Evolutionary conservation across 2,329 filamentous ascomycete species (phyloP).

Genomic region (Coleophoma eucalyptorum): DNA sequence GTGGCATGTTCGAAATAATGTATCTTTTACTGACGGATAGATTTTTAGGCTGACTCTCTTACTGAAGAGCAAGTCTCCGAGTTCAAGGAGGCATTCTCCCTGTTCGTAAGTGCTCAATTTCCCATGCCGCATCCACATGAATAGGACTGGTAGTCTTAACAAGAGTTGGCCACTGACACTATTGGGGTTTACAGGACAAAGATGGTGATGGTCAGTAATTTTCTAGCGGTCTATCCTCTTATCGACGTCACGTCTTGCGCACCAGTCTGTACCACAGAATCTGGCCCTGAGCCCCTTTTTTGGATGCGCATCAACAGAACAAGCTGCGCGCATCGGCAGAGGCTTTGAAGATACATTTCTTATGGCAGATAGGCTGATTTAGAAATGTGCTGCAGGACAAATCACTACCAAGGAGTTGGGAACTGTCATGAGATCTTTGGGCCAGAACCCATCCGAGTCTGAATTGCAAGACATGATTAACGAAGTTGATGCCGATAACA

Average conservation of each 20-base stretch:
- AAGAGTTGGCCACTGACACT: constrained; percentile 22
- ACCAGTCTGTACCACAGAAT: background rate
- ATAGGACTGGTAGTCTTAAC: constrained; percentile 17
- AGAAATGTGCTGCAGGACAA: constrained; percentile 55
- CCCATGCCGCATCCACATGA: constrained; percentile 7
- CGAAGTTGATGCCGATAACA: constrained; percentile 89
- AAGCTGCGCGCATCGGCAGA: too few relatives aligned
- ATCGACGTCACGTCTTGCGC: background rate
- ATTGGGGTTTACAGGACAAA: constrained; percentile 61
- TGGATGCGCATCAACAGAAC: background rate
- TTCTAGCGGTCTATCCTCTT: background rate
- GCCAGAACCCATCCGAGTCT: constrained; percentile 86
- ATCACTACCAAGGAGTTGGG: constrained; percentile 90
- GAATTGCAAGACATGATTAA: constrained; percentile 94
- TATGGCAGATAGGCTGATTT: constrained; percentile 11
- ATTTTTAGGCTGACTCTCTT: constrained; percentile 83
- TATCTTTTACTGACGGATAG: constrained; percentile 15
- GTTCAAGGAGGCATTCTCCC: constrained; percentile 99
- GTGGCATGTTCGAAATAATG: constrained; percentile 11
- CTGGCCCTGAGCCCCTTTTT: background rate
- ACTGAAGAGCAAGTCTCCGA: constrained; percentile 99
- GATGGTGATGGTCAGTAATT: constrained; percentile 79
- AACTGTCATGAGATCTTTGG: constrained; percentile 86
- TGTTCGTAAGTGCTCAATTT: constrained; percentile 75
- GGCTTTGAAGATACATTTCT: too few relatives aligned